Percentiles rank a stretch among this genome's conserved stretches.
Evolutionary conservation across 176 grass and related monocot species (phyloP).

Genomic region (Elymus sibiricus): DNA sequence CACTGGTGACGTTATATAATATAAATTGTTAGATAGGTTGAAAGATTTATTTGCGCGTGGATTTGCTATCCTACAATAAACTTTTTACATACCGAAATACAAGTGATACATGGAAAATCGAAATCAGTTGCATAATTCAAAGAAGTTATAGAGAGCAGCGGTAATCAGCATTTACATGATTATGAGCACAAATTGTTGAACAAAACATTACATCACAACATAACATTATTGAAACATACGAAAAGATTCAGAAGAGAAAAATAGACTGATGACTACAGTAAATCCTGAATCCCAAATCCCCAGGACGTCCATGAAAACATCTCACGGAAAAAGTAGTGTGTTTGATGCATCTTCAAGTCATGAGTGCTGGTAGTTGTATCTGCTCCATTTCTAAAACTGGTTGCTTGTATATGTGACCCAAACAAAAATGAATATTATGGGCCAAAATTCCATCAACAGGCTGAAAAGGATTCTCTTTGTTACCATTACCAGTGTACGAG

Average conservation of each 20-base stretch:
- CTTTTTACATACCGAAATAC: background rate
- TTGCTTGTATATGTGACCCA: background rate
- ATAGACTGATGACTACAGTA: background rate
- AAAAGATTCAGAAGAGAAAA: background rate
- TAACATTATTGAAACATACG: background rate
- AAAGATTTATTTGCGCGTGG: background rate
- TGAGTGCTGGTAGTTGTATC: background rate
- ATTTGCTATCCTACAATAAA: background rate
- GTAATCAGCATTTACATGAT: slow-evolving; percentile 2
- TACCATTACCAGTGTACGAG: background rate
- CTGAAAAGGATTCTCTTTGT: background rate
- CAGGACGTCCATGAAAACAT: background rate
- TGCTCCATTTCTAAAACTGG: background rate
- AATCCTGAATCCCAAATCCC: background rate
- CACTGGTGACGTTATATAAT: background rate
- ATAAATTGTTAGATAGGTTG: background rate
- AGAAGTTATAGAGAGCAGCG: background rate
- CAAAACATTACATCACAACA: background rate
- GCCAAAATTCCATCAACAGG: slow-evolving; percentile 5
- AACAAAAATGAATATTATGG: slow-evolving; percentile 1
- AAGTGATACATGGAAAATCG: background rate
- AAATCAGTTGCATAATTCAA: background rate
- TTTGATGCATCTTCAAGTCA: background rate
- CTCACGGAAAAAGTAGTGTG: background rate
- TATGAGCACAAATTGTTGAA: background rate